These are phyloP conservation scores for Stenogyne calaminthoides DNA, from an alignment of 305 asterid species.

Conservation along the genomic window DNA sequence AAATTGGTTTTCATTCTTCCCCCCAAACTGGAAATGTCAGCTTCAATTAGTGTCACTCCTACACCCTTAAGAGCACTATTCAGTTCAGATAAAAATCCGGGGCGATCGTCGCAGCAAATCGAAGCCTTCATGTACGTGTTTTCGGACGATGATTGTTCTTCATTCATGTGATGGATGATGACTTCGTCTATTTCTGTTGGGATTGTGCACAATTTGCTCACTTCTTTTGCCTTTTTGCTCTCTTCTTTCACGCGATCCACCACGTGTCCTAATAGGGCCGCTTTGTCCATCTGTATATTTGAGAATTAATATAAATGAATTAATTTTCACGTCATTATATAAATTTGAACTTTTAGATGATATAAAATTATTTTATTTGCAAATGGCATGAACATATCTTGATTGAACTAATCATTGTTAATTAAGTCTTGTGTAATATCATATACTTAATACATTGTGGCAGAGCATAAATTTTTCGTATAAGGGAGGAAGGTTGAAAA, in stretches of 20 bases:
- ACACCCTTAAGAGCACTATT: constrained; percentile 55
- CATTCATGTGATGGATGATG: constrained; percentile 37
- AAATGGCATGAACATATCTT: no score
- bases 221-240: constrained; percentile 56
- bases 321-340: no score
- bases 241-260: constrained; percentile 78
- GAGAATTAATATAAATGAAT: no score
- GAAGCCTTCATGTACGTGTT: constrained; percentile 52
- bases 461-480: no score
- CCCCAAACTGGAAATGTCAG: constrained; percentile 65
- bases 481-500: no score
- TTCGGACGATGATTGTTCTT: constrained; percentile 13
- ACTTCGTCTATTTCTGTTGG: constrained; percentile 78
- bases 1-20: constrained; percentile 65
- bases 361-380: no score
- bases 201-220: constrained; percentile 44
- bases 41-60: constrained; percentile 48
- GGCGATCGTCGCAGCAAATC: constrained; percentile 77
- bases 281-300: constrained; percentile 68
- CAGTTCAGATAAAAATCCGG: constrained; percentile 68
- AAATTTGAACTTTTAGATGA: no score
- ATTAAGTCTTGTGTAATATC: no score
- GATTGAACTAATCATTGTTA: no score
- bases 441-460: no score
- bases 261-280: constrained; percentile 69